Evolutionary conservation across 139 green algal genomes (phyloP).

Genomic region (Gonium pectorale): DNA sequence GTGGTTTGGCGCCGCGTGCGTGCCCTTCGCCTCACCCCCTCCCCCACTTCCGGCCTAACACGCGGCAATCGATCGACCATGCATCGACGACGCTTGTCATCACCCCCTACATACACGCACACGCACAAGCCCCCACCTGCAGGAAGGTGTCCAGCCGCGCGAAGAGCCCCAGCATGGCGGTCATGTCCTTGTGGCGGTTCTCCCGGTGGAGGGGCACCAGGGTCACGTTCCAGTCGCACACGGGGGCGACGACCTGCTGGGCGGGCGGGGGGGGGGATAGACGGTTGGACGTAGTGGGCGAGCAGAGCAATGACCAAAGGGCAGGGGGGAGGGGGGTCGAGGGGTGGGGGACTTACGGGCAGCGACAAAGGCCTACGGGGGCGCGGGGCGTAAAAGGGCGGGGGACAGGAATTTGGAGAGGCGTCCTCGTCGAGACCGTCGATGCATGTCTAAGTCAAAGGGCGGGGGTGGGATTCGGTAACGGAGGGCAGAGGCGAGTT

Average conservation of each 20-base stretch:
- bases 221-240: constrained; percentile 65
- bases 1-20: not conserved
- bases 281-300: too few relatives aligned
- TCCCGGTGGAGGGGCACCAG: constrained; percentile 53
- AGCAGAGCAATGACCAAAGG: too few relatives aligned
- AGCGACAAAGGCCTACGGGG: too few relatives aligned
- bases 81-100: not conserved
- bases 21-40: not conserved
- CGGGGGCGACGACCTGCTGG: constrained; percentile 42
- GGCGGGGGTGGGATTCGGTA: too few relatives aligned
- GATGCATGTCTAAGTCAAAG: too few relatives aligned
- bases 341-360: not conserved
- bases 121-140: not conserved
- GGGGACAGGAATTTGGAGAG: too few relatives aligned
- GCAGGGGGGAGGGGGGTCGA: not conserved
- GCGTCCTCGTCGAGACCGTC: too few relatives aligned
- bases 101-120: not conserved
- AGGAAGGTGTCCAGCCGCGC: constrained; percentile 63
- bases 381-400: too few relatives aligned
- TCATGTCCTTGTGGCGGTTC: constrained; percentile 60
- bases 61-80: too few relatives aligned
- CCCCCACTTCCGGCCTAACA: not conserved
- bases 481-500: too few relatives aligned
- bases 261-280: not conserved
- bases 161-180: constrained; percentile 63